Evolutionary conservation across 306 rosid genomes (phyloP), one percentile per base, ranked within the genome.

Genomic region (Fagus crenata): DNA sequence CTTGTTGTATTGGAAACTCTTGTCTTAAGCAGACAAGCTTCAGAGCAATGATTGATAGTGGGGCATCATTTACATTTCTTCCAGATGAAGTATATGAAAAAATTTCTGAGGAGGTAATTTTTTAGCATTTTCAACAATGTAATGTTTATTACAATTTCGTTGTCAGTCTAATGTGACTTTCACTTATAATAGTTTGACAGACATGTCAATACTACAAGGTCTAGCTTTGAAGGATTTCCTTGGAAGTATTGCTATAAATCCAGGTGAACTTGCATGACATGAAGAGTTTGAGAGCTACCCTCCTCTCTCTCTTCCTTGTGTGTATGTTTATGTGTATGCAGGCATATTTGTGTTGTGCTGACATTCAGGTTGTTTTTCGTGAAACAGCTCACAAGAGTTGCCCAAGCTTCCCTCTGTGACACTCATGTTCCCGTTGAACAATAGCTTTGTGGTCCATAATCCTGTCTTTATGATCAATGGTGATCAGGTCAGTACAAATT

Each of bases 31-130:
- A 82, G 82, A 75, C 93, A 28, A 82, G 80, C 83, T 95, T 95
- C 77, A 84, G 83, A 75, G 92, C 96, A 18, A 77, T 84, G 86
- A 84, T 92, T 87, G 98, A 95, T 77, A 94, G 95, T 3, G 98
- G 98, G 77, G 81, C 97, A 35, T 94, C 98, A 58, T 92, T 94
- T 86, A 90, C 98, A 7, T 88, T 89, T 81, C 95, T 94, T 77
- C 98, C 98, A 0, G 86, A 90, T 64, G 89, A 87, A 68, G 90
- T 80, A 49, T 92, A 85, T 42, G 88, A 88, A 83, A 83, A 85
- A 81, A 83, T 90, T 77, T 77, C 88, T 4, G 69, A 80, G 77
- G 96, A 94, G 98, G 98, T 90, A 88, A 78, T 61, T 69, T 7
- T 64, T 69, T 41, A 39, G 31, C 69, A 60, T 58, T 71, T 22